Percentiles rank a stretch among this genome's conserved stretches.
phyloP scores from a whole-genome alignment of 257 asterid genomes.

The Ligustrum vulgare region DNA sequence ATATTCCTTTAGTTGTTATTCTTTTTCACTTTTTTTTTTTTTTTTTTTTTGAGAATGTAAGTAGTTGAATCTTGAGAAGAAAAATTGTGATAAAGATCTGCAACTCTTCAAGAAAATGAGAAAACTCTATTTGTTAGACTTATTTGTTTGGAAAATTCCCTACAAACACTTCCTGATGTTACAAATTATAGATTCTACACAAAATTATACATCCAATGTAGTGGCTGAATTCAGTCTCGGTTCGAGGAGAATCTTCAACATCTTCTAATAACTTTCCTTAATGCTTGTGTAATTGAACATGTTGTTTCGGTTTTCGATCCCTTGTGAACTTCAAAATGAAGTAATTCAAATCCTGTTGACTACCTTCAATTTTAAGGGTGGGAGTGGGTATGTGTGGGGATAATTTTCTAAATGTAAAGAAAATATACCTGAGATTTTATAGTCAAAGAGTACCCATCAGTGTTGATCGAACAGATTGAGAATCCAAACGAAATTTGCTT shows the following conservation, averaged over 20 bases:
- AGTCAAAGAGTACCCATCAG: constrained; percentile 57
- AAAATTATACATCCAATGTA: constrained; percentile 15
- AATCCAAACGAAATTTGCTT: constrained; percentile 50
- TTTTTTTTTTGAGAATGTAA: no score
- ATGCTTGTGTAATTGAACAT: constrained; percentile 55
- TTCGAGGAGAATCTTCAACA: no score
- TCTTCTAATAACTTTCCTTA: constrained; percentile 48
- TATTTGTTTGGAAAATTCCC: no score
- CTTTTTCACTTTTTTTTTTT: no score
- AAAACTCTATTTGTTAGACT: no score
- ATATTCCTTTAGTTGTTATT: no score
- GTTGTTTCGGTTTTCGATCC: constrained; percentile 60
- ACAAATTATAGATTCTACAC: not conserved
- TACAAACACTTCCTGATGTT: no score
- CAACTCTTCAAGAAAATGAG: no score
- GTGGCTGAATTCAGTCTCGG: not conserved
- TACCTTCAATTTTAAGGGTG: no score
- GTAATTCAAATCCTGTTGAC: no score
- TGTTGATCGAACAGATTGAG: constrained; percentile 59
- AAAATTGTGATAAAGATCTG: no score
- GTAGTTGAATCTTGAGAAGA: no score
- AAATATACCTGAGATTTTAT: constrained; percentile 72
- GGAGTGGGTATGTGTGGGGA: not conserved
- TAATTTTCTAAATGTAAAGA: not conserved
- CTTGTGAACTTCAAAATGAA: constrained; percentile 55